Evolutionary conservation across 768 basidiomycete species (phyloP), one percentile per base, ranked within the genome.

Genomic region (Polyporus arcularius): DNA sequence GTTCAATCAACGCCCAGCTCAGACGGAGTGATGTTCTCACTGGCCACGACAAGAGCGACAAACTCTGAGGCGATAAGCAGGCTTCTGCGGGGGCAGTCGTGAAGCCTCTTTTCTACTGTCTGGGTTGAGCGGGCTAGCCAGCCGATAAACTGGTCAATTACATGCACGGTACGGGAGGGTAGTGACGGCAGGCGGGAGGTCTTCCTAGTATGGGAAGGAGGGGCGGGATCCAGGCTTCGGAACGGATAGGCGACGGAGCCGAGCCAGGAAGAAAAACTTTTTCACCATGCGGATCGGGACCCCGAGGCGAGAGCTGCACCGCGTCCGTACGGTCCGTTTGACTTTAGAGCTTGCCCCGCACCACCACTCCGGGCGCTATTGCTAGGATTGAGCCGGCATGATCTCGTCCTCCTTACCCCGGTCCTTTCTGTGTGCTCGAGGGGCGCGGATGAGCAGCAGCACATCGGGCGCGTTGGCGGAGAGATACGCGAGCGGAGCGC

Each of bases 201-300:
- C 10, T 15, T 39, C 53, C 57, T 5, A 18, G 55, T 40, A 53
- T 28, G 65, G 66, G 42, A 68, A 62, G 45, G 50, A 31, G n/a
- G 18, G 49, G 39, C 57, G 57, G 56, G 57, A 7, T 49, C 56
- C 45, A 56, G 56, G 46, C 43, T 31, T 51, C 56, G 56, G 57
- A 35, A 53, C 57, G 50, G 62, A 57, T 49, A 52, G 57, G 60
- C 61, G 65, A 54, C 58, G 66, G 66, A 62, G 58, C 66, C 66
- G 66, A 67, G 66, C 62, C 66, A 67, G n/a, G 10, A 42, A 57
- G 65, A 71, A 72, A 70, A 72, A 56, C 38, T 68, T 71, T 72
- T 72, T 71, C 61, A 53, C 53, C 58, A 28, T 15, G 40, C 53
- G 61, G 57, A 53, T 38, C 31, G 43, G 43, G 32, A 12, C 49